Evolutionary conservation across 192 early-diverging fungal genomes (phyloP).

Genomic region (Podila clonocystis): DNA sequence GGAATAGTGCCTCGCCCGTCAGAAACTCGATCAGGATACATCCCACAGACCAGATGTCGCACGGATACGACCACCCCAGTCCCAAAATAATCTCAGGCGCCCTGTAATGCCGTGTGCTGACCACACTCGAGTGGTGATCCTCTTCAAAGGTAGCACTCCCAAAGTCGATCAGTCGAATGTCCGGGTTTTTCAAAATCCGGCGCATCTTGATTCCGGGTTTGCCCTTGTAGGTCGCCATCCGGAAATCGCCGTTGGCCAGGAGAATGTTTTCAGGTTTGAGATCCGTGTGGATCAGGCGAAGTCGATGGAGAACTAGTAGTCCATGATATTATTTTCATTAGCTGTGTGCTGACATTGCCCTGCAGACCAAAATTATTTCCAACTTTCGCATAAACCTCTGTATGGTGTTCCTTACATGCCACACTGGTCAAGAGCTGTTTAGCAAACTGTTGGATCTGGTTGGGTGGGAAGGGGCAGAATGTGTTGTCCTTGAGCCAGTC

Average conservation of each 20-base stretch:
- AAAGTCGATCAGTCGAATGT: constrained; percentile 95
- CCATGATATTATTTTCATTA: too few relatives aligned
- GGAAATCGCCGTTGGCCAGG: constrained; percentile 70
- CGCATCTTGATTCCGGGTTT: neutral
- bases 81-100: constrained; percentile 97
- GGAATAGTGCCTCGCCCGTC: constrained; percentile 96
- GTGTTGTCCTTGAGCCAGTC: constrained; percentile 96
- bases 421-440: constrained; percentile 88
- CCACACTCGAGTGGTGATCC: constrained; percentile 92
- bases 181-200: constrained; percentile 67
- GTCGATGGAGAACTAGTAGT: constrained; percentile 77
- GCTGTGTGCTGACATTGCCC: too few relatives aligned
- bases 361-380: too few relatives aligned
- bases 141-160: constrained; percentile 94
- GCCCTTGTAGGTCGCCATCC: constrained; percentile 60
- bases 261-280: constrained; percentile 97
- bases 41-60: constrained; percentile 98
- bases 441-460: constrained; percentile 88
- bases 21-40: constrained; percentile 97
- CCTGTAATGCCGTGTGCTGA: constrained; percentile 95
- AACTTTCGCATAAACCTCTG: neutral
- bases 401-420: constrained; percentile 63
- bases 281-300: constrained; percentile 94
- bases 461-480: constrained; percentile 87
- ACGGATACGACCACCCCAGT: constrained; percentile 94